Base-by-base conservation (phyloP, 2,329 filamentous ascomycete genomes). In the Aureobasidium sp. region DNA sequence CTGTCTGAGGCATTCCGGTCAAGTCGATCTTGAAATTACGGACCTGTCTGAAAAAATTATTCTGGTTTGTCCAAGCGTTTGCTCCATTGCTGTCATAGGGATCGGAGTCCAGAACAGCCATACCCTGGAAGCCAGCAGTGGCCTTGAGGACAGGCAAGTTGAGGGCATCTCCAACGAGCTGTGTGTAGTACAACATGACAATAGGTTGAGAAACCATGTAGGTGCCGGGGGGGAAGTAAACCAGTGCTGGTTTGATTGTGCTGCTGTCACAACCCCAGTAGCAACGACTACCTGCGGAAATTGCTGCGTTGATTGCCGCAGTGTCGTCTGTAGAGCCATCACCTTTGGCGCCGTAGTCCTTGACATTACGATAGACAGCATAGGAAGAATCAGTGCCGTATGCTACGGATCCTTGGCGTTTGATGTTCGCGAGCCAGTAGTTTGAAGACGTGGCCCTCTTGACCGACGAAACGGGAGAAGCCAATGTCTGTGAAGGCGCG, bases 161-260 rank as follows among this genome's bases (percentile, higher is more conserved):
- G 62, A 80, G 65, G 44, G 85, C 83, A 72, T 97, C 90, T 54
- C 91, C 91, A 30, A 96, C 77, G 57, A 97, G 81, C 68, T 96
- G 90, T 8, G 90, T 95, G 74, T 95, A 95, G 77, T 97, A 97
- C 70, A 85, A 85, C 67, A 90, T 85, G 48, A 90, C 71, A 60
- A 97, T 81, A 19, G 91, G 88, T 63, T 76, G 79, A 66, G 83
- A 88, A 61, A 97, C 84, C 16, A 86, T 64, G 65, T 96, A 97
- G 54, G 83, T 94, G 59, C 91, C 90, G 10, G 88, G 76, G 34
- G 90, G 90, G 74, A 97, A 95, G 75, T 95, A 97, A 50, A 97
- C 82, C 12, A 97, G 74, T 22, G 88, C 91, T 0, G 91, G 91
- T 1, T 83, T 81, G n/a, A 80, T 79, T 3, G 91, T 97, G 27